phyloP scores from a whole-genome alignment of 345 rosid genomes.

The Camelina sativa region DNA sequence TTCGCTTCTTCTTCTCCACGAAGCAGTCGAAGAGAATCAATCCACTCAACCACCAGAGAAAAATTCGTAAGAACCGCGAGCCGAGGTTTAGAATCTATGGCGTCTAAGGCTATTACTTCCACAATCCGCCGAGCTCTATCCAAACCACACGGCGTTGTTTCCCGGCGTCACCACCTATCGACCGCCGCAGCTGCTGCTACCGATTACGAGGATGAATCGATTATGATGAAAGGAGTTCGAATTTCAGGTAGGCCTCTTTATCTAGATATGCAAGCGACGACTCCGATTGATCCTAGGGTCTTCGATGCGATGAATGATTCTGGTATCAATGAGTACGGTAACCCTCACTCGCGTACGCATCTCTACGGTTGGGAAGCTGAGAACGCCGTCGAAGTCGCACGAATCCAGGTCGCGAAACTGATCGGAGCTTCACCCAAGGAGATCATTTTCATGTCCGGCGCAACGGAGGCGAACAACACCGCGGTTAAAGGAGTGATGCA shows the following conservation, averaged over 20 bases:
- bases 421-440: constrained; percentile 89
- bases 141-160: constrained; percentile 4
- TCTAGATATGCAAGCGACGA: constrained; percentile 77
- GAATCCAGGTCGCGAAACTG: constrained; percentile 71
- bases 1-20: constrained; percentile 5
- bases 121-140: constrained; percentile 52
- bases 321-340: constrained; percentile 69
- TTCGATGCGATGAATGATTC: constrained; percentile 87
- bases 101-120: constrained; percentile 59
- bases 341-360: constrained; percentile 97
- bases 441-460: constrained; percentile 90
- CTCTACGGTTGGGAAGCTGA: constrained; percentile 98
- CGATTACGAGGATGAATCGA: constrained; percentile 47
- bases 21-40: constrained; percentile 11
- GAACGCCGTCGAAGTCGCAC: constrained; percentile 79
- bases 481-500: constrained; percentile 95
- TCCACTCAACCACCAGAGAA: neutral
- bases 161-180: constrained; percentile 45
- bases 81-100: constrained; percentile 51
- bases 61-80: neutral
- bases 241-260: constrained; percentile 77
- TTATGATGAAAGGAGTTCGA: constrained; percentile 71
- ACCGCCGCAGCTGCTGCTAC: constrained; percentile 41
- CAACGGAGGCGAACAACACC: constrained; percentile 89
- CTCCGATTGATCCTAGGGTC: constrained; percentile 94